Evolutionary conservation across 805 yeast genomes (phyloP).

Genomic region (Candida morakotiae): DNA sequence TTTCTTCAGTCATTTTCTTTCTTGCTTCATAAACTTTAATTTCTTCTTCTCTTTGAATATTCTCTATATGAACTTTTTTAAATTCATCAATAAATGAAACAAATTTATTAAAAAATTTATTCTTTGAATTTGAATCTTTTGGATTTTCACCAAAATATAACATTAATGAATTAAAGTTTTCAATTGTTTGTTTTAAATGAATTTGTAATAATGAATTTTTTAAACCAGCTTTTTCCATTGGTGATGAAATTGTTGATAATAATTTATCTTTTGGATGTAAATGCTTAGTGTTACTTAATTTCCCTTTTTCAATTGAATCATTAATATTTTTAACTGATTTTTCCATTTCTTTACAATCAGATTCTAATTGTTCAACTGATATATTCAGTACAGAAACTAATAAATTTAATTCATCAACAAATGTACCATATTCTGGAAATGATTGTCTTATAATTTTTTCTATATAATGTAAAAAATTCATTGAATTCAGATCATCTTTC

Average conservation of each 20-base stretch:
- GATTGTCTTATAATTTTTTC: constrained; percentile 82
- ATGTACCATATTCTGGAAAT: constrained; percentile 73
- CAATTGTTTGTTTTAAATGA: constrained; percentile 57
- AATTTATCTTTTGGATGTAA: constrained; percentile 86
- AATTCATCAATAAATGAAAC: constrained; percentile 76
- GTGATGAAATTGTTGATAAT: constrained; percentile 54
- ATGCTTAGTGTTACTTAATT: constrained; percentile 68
- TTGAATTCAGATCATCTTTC: constrained; percentile 81
- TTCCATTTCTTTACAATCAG: constrained; percentile 65
- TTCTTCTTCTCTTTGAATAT: constrained; percentile 78
- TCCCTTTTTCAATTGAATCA: constrained; percentile 75
- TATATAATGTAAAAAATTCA: constrained; percentile 88
- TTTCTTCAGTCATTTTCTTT: constrained; percentile 29
- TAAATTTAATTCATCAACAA: constrained; percentile 68
- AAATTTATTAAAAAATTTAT: constrained; percentile 73
- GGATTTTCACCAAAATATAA: constrained; percentile 88
- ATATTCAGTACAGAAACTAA: constrained; percentile 62
- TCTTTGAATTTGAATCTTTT: constrained; percentile 59
- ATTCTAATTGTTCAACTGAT: constrained; percentile 75
- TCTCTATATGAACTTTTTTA: constrained; percentile 75
- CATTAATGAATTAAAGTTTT: constrained; percentile 71
- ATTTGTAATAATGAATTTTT: constrained; percentile 63
- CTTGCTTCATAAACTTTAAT: constrained; percentile 41
- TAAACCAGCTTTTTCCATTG: constrained; percentile 69
- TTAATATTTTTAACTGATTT: constrained; percentile 64